A percentile compares a stretch with the other conserved stretches of the same genome.
Evolutionary conservation across 2,329 filamentous ascomycete genomes (phyloP).

Genomic region (Epichloe uncinata): DNA sequence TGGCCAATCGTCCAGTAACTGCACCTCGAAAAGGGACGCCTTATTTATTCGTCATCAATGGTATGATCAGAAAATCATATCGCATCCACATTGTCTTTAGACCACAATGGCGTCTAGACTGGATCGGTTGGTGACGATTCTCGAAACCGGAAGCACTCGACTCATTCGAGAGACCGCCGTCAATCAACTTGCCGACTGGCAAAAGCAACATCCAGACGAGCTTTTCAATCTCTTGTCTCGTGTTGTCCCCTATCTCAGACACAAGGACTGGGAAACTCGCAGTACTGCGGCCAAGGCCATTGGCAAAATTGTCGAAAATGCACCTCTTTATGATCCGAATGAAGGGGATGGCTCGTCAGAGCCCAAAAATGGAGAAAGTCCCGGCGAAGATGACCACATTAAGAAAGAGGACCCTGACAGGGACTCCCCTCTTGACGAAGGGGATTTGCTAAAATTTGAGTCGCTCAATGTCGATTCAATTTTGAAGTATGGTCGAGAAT

Average conservation of each 20-base stretch:
- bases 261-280: conserved; percentile 94
- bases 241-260: conserved; percentile 88
- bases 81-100: conserved; percentile 10
- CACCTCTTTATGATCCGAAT: conserved; percentile 80
- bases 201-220: conserved; percentile 96
- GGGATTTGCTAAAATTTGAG: conserved; percentile 57
- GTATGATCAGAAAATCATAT: conserved; percentile 7
- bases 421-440: conserved; percentile 26
- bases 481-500: conserved; percentile 67
- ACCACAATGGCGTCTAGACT: conserved; percentile 38
- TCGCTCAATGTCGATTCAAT: conserved; percentile 67
- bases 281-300: conserved; percentile 88
- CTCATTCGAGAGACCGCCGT: conserved; percentile 95
- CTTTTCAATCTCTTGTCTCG: conserved; percentile 88
- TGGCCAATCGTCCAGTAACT: conserved; percentile 7
- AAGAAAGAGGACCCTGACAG: conserved; percentile 52
- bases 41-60: background rate
- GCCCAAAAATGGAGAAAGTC: conserved; percentile 26
- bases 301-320: conserved; percentile 85
- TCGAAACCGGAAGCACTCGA: conserved; percentile 93
- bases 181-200: conserved; percentile 91
- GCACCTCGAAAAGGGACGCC: conserved; percentile 8
- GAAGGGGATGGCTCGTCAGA: conserved; percentile 44
- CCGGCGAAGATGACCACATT: conserved; percentile 26
- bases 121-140: conserved; percentile 74